Base-by-base conservation (phyloP, 2,329 filamentous ascomycete species). In the Colletotrichum orchidophilum region DNA sequence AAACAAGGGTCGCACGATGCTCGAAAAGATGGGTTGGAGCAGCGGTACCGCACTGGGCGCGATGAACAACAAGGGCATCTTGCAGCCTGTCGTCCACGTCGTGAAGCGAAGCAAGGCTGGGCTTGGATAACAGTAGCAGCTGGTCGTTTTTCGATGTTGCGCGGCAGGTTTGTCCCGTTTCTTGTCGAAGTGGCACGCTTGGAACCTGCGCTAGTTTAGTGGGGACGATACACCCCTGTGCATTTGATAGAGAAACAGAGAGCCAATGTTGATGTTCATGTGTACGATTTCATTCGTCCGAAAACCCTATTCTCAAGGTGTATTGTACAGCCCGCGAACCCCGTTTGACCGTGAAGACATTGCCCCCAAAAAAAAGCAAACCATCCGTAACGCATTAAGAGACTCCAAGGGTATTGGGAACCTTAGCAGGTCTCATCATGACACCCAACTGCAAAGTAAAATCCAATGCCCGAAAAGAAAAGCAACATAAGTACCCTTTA, bases 11-110 rank as follows among this genome's bases (percentile, higher is more conserved):
- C 89, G 94, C 61, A 90, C 91, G 3, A 93, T 99, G 90, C 83
- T 99, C 74, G 94, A 97, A 83, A 98, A 96, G 83, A 98, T 98
- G 96, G 96, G 96, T 3, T 99, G 96, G 95, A 93, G 89, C 72
- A 92, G 87, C 63, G 96, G 96, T 5, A 97, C 92, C 78, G 93
- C 93, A 1, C 87, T 99, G 1, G 96, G 96, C 63, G 90, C 93
- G 12, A 79, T 85, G 1, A 91, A 97, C 73, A 97, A 97, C 80
- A 94, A 96, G 80, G 96, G 96, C 35, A 96, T 97, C 63, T 82
- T 97, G 74, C 90, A 94, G 72, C 96, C 96, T 0, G 93, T 99
- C 27, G 87, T 91, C 29, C 95, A 97, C 74, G 90, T 96, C 29
- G 93, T 99, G 75, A 97, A 97, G 83, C 93, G 91, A 46, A 91